Conservation (phyloP, 164 flowering plant species). For the Dillenia suffruticosa region DNA sequence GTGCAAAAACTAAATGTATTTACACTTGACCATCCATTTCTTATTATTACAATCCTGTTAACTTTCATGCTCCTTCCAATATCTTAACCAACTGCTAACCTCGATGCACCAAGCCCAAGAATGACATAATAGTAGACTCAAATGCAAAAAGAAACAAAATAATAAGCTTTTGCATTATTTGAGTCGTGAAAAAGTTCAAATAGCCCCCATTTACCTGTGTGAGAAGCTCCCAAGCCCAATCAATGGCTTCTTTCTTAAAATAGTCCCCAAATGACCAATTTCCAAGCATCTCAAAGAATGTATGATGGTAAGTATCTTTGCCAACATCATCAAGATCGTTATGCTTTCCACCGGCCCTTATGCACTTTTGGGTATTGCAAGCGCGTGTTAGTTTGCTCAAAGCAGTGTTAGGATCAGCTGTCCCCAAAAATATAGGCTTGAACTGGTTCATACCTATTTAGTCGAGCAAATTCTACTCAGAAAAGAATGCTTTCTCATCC, state of each 20-base stretch:
- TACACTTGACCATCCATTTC: too few relatives aligned
- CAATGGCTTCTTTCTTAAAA: constrained; percentile 87
- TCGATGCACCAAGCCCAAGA: too few relatives aligned
- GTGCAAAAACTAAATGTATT: too few relatives aligned
- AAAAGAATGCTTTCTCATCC: background rate
- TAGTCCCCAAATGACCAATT: constrained; percentile 99
- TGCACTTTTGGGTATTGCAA: constrained; percentile 96
- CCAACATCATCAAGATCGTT: constrained; percentile 99
- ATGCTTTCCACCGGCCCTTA: constrained; percentile 97
- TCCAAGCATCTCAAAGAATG: constrained; percentile 99
- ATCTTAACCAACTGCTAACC: too few relatives aligned
- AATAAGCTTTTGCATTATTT: too few relatives aligned
- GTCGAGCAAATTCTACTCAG: background rate
- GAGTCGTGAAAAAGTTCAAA: background rate
- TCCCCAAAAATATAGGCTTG: constrained; percentile 91
- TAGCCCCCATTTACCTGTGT: constrained; percentile 48
- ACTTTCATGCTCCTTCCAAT: too few relatives aligned
- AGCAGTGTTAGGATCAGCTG: constrained; percentile 72
- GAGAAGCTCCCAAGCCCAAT: constrained; percentile 94
- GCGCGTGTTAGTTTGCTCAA: constrained; percentile 83
- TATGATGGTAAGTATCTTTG: constrained; percentile 97
- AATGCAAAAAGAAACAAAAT: too few relatives aligned
- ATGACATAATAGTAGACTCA: too few relatives aligned
- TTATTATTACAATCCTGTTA: too few relatives aligned
- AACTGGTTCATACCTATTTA: constrained; percentile 95